Conservation (phyloP, 1,284 basidiomycete genomes). For the Cutaneotrichosporon mucoides region DNA sequence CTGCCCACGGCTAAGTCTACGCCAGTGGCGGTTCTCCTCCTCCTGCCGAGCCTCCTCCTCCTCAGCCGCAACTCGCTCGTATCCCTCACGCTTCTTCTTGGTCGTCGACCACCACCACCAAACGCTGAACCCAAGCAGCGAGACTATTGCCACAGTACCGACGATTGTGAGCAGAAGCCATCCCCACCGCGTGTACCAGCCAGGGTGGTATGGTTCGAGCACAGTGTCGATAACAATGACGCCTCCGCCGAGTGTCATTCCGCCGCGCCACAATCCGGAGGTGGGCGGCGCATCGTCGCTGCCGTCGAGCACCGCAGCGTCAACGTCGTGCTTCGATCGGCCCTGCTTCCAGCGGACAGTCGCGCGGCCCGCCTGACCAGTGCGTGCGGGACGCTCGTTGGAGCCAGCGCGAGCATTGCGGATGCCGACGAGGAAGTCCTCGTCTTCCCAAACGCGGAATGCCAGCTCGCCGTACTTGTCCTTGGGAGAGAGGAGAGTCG, state of each 20-base stretch:
- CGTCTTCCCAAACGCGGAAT: conserved; percentile 58
- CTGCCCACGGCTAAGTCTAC: conserved; percentile 10
- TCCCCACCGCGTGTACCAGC: conserved; percentile 63
- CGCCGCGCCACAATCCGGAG: conserved; percentile 34
- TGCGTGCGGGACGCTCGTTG: conserved; percentile 53
- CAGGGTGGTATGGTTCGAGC: conserved; percentile 77
- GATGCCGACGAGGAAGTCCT: conserved; percentile 75
- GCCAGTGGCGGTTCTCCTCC: conserved; percentile 13
- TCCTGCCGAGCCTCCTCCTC: conserved; percentile 13
- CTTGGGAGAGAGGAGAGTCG: conserved; percentile 61
- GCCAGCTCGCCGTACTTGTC: conserved; percentile 75
- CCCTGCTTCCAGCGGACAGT: conserved; percentile 52
- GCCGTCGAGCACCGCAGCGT: neutral
- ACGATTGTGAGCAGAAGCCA: conserved; percentile 44
- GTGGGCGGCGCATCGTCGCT: conserved; percentile 13
- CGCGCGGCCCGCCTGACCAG: conserved; percentile 76
- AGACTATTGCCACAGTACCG: conserved; percentile 57
- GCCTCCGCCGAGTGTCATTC: conserved; percentile 60
- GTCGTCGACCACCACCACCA: conserved; percentile 55
- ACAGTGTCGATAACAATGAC: conserved; percentile 83
- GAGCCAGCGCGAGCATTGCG: conserved; percentile 68
- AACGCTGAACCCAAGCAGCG: conserved; percentile 60
- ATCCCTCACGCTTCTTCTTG: conserved; percentile 11
- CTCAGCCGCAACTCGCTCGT: conserved; percentile 11
- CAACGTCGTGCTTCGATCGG: neutral